Conservation (phyloP, 306 rosid species). For the Herpetospermum pedunculosum region DNA sequence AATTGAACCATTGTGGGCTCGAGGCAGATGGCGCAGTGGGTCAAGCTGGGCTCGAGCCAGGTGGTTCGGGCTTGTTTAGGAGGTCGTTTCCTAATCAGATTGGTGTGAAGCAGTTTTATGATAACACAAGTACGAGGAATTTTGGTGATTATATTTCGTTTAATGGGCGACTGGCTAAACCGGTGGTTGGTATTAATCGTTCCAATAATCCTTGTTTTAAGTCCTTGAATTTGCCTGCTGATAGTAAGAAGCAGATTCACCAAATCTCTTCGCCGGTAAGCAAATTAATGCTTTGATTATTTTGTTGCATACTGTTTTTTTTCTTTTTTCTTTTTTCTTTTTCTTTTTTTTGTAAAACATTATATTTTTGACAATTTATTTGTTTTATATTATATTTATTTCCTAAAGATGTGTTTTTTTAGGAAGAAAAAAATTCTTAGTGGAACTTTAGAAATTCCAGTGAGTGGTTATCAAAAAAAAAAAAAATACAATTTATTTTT, state of each 20-base stretch:
- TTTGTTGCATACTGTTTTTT: too few species aligned
- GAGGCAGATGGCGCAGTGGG: neutral
- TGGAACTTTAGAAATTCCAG: neutral
- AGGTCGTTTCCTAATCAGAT: conserved; percentile 26
- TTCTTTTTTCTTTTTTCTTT: too few species aligned
- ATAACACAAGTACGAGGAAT: conserved; percentile 26
- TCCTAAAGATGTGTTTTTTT: too few species aligned
- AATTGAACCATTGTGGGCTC: too few species aligned
- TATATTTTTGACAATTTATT: neutral
- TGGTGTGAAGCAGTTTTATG: conserved; percentile 18
- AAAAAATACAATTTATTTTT: too few species aligned
- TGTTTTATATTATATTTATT: too few species aligned
- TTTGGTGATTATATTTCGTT: conserved; percentile 63
- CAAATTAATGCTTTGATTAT: neutral
- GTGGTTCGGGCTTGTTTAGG: conserved; percentile 11
- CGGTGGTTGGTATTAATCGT: conserved; percentile 36
- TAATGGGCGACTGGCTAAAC: conserved; percentile 33
- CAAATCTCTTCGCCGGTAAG: conserved; percentile 41
- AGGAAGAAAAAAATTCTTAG: neutral
- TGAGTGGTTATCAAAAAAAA: too few species aligned
- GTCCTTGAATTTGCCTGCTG: conserved; percentile 24
- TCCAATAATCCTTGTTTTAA: conserved; percentile 34
- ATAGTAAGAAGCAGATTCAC: conserved; percentile 43
- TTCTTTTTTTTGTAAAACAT: neutral
- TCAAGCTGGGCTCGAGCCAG: neutral